Percentiles rank a stretch among this genome's conserved stretches.
Conservation (phyloP, 1,139 yeast genomes). For the Debaryomyces fabryi region DNA sequence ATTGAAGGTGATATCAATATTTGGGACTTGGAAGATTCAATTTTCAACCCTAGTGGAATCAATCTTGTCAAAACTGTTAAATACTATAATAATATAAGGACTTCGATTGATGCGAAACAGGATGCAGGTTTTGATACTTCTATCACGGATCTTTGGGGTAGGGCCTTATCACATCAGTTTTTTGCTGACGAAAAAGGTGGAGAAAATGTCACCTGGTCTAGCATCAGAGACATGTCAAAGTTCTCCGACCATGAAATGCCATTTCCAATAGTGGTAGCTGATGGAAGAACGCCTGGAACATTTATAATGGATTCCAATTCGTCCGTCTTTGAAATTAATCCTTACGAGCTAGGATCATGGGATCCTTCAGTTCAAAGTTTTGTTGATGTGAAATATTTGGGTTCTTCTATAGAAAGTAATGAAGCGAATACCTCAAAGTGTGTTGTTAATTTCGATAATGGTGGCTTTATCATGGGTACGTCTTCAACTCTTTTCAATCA, state of each 20-base stretch:
- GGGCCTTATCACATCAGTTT: slow-evolving; percentile 44
- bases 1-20: slow-evolving; percentile 27
- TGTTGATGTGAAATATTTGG: slow-evolving; percentile 36
- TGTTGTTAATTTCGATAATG: slow-evolving; percentile 42
- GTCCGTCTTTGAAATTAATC: slow-evolving; percentile 44
- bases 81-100: slow-evolving; percentile 34
- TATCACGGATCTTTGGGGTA: slow-evolving; percentile 49
- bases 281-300: slow-evolving; percentile 43
- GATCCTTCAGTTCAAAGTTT: slow-evolving; percentile 41
- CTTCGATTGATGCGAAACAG: slow-evolving; percentile 33
- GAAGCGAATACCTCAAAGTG: slow-evolving; percentile 29
- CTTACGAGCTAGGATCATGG: slow-evolving; percentile 51
- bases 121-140: slow-evolving; percentile 41
- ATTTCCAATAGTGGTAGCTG: slow-evolving; percentile 42
- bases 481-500: slow-evolving; percentile 49
- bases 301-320: slow-evolving; percentile 38
- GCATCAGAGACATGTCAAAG: slow-evolving; percentile 28
- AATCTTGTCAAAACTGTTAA: slow-evolving; percentile 35
- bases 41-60: slow-evolving; percentile 43
- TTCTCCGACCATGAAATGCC: slow-evolving; percentile 44
- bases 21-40: slow-evolving; percentile 45
- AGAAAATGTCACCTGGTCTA: slow-evolving; percentile 42
- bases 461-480: slow-evolving; percentile 50
- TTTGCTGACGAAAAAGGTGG: slow-evolving; percentile 29
- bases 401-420: slow-evolving; percentile 35